phyloP scores from a whole-genome alignment of 805 yeast genomes.

The Starmera amethionina region DNA sequence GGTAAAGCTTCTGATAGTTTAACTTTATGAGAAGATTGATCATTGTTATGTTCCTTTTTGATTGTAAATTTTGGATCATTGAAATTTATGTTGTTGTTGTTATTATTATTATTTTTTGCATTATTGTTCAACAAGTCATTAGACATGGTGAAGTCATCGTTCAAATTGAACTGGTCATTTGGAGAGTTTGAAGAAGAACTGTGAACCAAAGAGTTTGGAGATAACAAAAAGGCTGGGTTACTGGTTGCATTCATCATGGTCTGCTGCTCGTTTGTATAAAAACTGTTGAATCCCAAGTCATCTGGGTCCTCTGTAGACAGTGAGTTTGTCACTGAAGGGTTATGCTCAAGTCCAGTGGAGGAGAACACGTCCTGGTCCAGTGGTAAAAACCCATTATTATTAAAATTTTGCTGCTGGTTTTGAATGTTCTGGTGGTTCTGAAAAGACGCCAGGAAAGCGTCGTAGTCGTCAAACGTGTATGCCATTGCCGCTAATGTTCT shows the following conservation, averaged over 20 bases:
- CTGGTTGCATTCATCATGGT: no score
- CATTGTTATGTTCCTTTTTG: no score
- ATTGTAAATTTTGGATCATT: background rate
- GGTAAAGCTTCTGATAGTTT: conserved; percentile 17
- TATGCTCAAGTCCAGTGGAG: background rate
- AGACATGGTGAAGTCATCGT: background rate
- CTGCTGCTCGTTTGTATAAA: no score
- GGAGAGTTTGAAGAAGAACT: conserved; percentile 8
- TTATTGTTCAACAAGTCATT: background rate
- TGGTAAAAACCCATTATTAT: no score
- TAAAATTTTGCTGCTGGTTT: no score
- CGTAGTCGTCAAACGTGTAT: conserved; percentile 22
- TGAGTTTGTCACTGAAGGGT: background rate
- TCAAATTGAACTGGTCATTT: background rate
- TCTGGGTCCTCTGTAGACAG: background rate
- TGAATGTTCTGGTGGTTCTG: conserved; percentile 1
- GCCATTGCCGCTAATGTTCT: conserved; percentile 7
- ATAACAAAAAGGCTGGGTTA: background rate
- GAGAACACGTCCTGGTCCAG: no score
- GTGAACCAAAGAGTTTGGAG: conserved; percentile 1
- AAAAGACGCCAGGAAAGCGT: conserved; percentile 20
- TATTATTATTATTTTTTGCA: conserved; percentile 3
- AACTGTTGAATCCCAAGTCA: background rate
- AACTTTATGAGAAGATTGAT: conserved; percentile 1
- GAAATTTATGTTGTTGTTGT: conserved; percentile 2